Evolutionary conservation across 371 early-diverging fungal species (phyloP), one percentile per base, ranked within the genome.

Genomic region (Mucor circinelloides): DNA sequence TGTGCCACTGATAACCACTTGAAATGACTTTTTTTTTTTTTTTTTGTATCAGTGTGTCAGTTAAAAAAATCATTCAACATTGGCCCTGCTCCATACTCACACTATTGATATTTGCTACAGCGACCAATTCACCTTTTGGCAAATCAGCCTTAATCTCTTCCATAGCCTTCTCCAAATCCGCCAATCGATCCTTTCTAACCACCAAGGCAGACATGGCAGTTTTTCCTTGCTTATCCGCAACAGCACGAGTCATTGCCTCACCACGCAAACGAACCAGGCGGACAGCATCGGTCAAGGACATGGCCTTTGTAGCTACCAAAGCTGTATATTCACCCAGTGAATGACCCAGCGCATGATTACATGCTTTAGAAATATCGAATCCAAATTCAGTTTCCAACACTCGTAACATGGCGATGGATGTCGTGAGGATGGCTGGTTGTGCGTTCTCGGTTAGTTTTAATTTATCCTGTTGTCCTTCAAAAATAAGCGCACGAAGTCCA

Each of bases 251-350:
- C 97, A 98, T 98, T 1, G 94, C 84, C 71, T 91, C 81, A 23
- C 98, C 97, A 23, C 98, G 88, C 30, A 91, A 77, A 50, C 91
- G 75, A 34, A 97, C 97, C 27, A 98, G 77, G 30, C 87, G 87
- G 42, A 95, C 88, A 15, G 94, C 97, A 72, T 97, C 95, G 1
- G 76, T 70, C 40, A 97, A 76, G 17, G 90, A 83, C 48, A 97
- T 69, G 0, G 94, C 80, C 25, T 87, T 81, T 8, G 95, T 87
- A 1, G 95, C 96, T 0, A 95, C 92, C 9, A 95, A 79, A 2
- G 96, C 95, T 17, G 93, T 85, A 68, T 96, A 98, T 79, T 98
- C 97, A n/a, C 98, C 98, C 1, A 98, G 81, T 17, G 95, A 95
- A 68, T 98, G 97, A 1, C 98, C 98, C 44, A 97, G 77, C 0